Evolutionary conservation across 495 filamentous ascomycete species (phyloP), one percentile per base, ranked within the genome.

Genomic region (Neurospora sublineolata): DNA sequence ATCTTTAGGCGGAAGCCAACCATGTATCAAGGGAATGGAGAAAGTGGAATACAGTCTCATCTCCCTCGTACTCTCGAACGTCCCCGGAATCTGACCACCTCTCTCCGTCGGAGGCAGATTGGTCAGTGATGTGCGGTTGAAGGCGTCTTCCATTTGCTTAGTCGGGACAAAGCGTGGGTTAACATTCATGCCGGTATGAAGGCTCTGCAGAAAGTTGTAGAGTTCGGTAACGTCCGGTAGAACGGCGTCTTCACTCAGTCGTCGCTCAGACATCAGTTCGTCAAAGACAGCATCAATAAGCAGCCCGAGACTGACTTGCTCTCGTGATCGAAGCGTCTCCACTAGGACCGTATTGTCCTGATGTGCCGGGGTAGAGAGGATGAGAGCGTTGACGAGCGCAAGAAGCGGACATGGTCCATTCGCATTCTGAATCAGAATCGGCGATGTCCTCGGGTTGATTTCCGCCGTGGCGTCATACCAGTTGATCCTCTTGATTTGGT

Each of bases 111-210:
- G 79, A 69, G 82, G 80, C 18, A 82, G 71, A 68, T 84, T 80
- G n/a, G 78, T 81, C 16, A 79, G 78, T 1, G 76, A 82, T 23
- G 79, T 83, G 40, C 81, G 78, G 69, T 82, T 82, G 69, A 88
- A 80, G 16, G 79, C 82, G 23, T 80, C 75, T 20, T 83, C 69
- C 70, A 81, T 80, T 16, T 83, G 77, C 14, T 80, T 42, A 37
- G 78, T 75, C 5, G 82, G 81, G n/a, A 93, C 86, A 71, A 97
- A 92, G 20, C 91, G 90, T 42, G 95, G 95, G 76, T 99, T 98
- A 64, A 97, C 95, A 76, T 98, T 98, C 94, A 99, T 97, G 42
- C 95, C 95, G 1, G 94, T 97, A 78, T 97, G 93, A 4, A 99
- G 84, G 60, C 92, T 92, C 37, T 94, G 87, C 10, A 99, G 85